Evolutionary conservation across 2,329 filamentous ascomycete genomes (phyloP).

Genomic region (Metarhizium album): DNA sequence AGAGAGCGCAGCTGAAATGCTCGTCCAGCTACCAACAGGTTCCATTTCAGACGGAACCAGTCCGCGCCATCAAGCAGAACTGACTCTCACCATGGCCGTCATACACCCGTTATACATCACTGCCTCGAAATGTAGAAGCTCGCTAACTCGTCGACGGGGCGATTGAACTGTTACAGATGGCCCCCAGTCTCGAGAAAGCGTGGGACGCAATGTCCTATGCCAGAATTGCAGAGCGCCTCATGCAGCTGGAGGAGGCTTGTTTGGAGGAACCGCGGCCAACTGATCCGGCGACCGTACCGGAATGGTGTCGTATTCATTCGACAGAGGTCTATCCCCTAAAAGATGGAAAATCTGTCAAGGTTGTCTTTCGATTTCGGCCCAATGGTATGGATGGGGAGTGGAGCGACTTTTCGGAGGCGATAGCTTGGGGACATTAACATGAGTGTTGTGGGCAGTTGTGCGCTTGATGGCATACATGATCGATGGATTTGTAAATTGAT

Average conservation of each 20-base stretch:
- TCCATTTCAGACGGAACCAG: background rate
- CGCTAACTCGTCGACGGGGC: slow-evolving; percentile 8
- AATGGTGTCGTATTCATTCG: slow-evolving; percentile 5
- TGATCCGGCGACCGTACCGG: slow-evolving; percentile 3
- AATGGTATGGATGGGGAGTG: slow-evolving; percentile 6
- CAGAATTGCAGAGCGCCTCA: slow-evolving; percentile 5
- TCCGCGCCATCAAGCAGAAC: background rate
- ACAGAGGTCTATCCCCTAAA: slow-evolving; percentile 1
- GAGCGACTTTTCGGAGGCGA: slow-evolving; percentile 2
- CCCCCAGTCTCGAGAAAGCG: slow-evolving; percentile 4
- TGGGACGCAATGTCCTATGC: slow-evolving; percentile 7
- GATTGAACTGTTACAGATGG: slow-evolving; percentile 5
- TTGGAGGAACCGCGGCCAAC: background rate
- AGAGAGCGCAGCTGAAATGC: slow-evolving; percentile 3
- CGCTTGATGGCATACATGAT: background rate
- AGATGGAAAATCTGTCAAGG: background rate
- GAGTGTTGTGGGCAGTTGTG: background rate
- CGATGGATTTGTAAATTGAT: background rate
- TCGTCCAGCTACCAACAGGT: background rate
- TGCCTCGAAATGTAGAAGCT: slow-evolving; percentile 10
- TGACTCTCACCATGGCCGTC: slow-evolving; percentile 9
- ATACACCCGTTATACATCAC: slow-evolving; percentile 10
- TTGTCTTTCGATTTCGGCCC: background rate
- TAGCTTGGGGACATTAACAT: background rate
- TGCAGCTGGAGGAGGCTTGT: slow-evolving; percentile 9